Evolutionary conservation across 352 stramenopile genomes (phyloP).

Genomic region (Phytopythium oedochilum): DNA sequence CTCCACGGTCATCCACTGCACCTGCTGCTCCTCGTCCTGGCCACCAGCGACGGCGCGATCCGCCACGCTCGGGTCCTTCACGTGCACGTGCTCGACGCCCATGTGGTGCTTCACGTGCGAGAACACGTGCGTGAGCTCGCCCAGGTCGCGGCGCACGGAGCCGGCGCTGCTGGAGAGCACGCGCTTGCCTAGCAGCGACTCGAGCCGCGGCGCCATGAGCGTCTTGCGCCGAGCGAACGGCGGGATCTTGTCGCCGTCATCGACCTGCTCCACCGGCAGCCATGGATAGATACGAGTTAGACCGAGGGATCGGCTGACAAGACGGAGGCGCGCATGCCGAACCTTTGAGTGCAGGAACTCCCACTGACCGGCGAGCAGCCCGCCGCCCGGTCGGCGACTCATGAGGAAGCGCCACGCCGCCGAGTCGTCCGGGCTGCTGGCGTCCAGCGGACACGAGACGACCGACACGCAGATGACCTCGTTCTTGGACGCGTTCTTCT

Average conservation of each 20-base stretch:
- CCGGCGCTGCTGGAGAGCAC: slow-evolving; percentile 12
- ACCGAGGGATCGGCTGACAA: background rate
- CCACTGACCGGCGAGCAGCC: slow-evolving; percentile 83
- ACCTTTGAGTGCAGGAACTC: slow-evolving; percentile 85
- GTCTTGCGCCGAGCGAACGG: slow-evolving; percentile 55
- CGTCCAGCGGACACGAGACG: slow-evolving; percentile 29
- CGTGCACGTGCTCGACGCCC: slow-evolving; percentile 82
- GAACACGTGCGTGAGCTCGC: slow-evolving; percentile 85
- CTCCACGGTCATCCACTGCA: slow-evolving; percentile 70
- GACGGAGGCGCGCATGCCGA: background rate
- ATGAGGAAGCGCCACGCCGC: slow-evolving; percentile 74
- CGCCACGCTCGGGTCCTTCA: slow-evolving; percentile 16
- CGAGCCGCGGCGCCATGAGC: slow-evolving; percentile 41
- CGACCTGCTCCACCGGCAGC: slow-evolving; percentile 20
- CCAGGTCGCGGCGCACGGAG: slow-evolving; percentile 44
- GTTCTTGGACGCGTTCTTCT: slow-evolving; percentile 73
- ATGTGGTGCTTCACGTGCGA: slow-evolving; percentile 90
- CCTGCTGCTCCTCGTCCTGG: slow-evolving; percentile 6
- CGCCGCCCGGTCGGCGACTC: slow-evolving; percentile 61
- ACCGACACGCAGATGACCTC: slow-evolving; percentile 75
- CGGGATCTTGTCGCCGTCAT: slow-evolving; percentile 59
- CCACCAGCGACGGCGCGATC: too few species aligned
- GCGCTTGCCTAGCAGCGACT: slow-evolving; percentile 24
- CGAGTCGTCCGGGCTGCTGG: slow-evolving; percentile 7
- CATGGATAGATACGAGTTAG: too few species aligned